These are phyloP conservation scores for Solanum peruvianum DNA, from an alignment of 257 asterid genomes.

Conservation along the genomic window DNA sequence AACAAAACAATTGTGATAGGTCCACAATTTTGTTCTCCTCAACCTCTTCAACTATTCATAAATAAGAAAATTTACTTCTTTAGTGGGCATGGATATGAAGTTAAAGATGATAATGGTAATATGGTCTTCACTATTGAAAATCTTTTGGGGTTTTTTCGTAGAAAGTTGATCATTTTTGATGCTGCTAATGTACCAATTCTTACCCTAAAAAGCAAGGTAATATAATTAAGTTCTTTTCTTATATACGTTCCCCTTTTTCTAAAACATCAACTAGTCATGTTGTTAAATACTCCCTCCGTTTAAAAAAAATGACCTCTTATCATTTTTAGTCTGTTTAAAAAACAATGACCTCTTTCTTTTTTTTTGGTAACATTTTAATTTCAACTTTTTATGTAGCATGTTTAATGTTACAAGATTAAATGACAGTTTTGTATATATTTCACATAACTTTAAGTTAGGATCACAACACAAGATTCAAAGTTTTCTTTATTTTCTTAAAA, in stretches of 20 bases:
- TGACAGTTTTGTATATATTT: too few species aligned
- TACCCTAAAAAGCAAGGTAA: background rate
- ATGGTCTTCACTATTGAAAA: background rate
- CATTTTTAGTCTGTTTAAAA: too few species aligned
- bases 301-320: too few species aligned
- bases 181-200: background rate
- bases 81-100: background rate
- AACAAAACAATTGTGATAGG: background rate
- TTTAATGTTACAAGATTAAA: too few species aligned
- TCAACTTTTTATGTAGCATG: too few species aligned
- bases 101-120: background rate
- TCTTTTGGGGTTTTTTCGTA: background rate
- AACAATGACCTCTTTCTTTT: rapidly evolving
- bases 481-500: too few species aligned
- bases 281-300: too few species aligned
- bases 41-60: background rate
- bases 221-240: background rate
- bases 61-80: background rate
- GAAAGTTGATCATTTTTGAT: background rate
- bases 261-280: background rate
- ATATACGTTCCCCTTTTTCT: background rate
- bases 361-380: too few species aligned
- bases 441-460: too few species aligned
- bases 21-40: background rate
- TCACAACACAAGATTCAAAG: too few species aligned